Conservation (phyloP, 2,329 filamentous ascomycete species). For the Pseudopithomyces chartarum region DNA sequence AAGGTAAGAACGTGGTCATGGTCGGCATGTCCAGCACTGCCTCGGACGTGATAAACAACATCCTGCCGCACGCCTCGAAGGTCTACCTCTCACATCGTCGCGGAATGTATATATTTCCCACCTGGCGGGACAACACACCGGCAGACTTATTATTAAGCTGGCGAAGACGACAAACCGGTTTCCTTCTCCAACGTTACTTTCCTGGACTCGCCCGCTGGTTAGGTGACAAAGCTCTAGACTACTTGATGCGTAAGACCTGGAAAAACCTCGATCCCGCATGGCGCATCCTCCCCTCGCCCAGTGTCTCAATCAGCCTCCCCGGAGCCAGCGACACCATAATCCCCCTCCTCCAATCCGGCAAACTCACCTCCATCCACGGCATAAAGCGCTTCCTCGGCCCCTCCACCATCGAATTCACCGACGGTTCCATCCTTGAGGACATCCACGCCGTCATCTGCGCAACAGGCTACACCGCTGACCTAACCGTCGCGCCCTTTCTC, state of each 20-base stretch:
- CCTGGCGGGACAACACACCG: conserved; percentile 40
- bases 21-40: conserved; percentile 51
- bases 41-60: conserved; percentile 42
- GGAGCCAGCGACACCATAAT: conserved; percentile 37
- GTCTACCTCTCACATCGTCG: conserved; percentile 51
- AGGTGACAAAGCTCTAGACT: conserved; percentile 12
- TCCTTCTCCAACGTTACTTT: conserved; percentile 14
- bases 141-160: conserved; percentile 18
- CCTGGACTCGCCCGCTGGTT: conserved; percentile 12
- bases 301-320: conserved; percentile 32
- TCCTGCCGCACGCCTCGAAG: conserved; percentile 44
- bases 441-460: conserved; percentile 45
- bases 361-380: conserved; percentile 29
- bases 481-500: conserved; percentile 33
- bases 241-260: conserved; percentile 15
- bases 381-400: conserved; percentile 30
- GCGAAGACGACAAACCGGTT: conserved; percentile 15
- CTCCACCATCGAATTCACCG: conserved; percentile 30
- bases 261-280: conserved; percentile 17
- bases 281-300: conserved; percentile 18
- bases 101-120: conserved; percentile 45
- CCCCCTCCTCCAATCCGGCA: conserved; percentile 29
- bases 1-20: conserved; percentile 51
- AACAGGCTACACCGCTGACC: conserved; percentile 41
- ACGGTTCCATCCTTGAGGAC: conserved; percentile 35